A percentile compares a stretch with the other conserved stretches of the same genome.
Evolutionary conservation across 306 rosid genomes (phyloP).

Genomic region (Rubus parviflorus): DNA sequence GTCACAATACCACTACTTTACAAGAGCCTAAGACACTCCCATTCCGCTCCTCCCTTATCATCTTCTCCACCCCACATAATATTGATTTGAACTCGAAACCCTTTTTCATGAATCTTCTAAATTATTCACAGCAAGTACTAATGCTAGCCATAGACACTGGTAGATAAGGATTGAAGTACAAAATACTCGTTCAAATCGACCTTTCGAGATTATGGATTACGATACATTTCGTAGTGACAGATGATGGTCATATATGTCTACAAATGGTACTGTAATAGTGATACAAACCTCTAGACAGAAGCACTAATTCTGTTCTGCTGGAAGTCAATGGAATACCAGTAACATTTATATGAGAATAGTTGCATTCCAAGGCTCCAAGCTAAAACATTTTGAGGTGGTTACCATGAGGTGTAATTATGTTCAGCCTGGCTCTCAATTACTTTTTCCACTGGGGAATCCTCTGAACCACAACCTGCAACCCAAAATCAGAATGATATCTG

Average conservation of each 20-base stretch:
- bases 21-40: conserved; percentile 24
- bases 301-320: not conserved
- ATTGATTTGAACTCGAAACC: not conserved
- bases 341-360: not conserved
- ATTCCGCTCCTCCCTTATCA: conserved; percentile 29
- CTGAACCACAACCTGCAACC: conserved; percentile 48
- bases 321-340: not conserved
- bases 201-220: not conserved
- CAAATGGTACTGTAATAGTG: not conserved
- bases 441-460: conserved; percentile 58
- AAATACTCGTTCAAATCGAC: not conserved
- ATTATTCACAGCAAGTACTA: not conserved
- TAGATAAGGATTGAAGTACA: not conserved
- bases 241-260: not conserved
- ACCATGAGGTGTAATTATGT: not conserved
- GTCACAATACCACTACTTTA: conserved; percentile 2
- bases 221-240: not conserved
- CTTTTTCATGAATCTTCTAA: not conserved
- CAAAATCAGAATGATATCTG: not conserved
- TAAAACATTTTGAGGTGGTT: not conserved
- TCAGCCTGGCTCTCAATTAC: conserved; percentile 14
- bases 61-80: conserved; percentile 6
- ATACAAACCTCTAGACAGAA: not conserved
- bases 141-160: not conserved
- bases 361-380: conserved; percentile 7